phyloP scores from a whole-genome alignment of 169 alveolate species.

The Plasmodium coatneyi region DNA sequence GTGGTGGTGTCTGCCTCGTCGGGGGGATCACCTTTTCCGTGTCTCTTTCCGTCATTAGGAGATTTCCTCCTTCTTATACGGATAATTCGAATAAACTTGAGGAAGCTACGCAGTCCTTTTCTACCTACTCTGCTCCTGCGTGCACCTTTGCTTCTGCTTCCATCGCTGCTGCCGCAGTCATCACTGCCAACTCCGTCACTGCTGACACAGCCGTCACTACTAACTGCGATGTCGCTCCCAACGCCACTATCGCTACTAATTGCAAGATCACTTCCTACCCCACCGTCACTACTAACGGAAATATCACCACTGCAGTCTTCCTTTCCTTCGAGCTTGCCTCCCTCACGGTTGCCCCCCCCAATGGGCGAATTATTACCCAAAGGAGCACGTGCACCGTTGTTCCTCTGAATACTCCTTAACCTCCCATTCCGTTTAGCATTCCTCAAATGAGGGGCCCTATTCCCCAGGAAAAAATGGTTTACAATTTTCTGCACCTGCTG shows the following conservation, averaged over 20 bases:
- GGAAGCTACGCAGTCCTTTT: neutral
- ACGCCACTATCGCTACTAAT: neutral
- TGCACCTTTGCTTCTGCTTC: neutral
- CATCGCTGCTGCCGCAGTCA: neutral
- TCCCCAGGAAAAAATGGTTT: neutral
- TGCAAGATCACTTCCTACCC: neutral
- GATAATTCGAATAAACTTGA: neutral
- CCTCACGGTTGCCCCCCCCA: neutral
- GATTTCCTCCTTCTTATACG: neutral
- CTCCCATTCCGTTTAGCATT: neutral
- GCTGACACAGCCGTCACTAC: neutral
- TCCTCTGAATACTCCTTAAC: too few species aligned
- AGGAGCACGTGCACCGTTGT: neutral
- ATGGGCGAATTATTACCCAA: neutral
- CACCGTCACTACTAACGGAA: neutral
- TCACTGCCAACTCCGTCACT: neutral
- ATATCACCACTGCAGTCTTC: neutral
- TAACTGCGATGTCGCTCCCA: neutral
- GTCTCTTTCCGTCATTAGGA: neutral
- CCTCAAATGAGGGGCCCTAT: neutral
- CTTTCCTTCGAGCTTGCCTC: neutral
- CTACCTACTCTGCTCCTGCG: neutral
- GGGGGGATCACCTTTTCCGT: neutral
- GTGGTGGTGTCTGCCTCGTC: neutral
- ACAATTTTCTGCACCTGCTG: slow-evolving; percentile 2